Conservation (phyloP, 495 filamentous ascomycete species). For the Penicillium ucsense region DNA sequence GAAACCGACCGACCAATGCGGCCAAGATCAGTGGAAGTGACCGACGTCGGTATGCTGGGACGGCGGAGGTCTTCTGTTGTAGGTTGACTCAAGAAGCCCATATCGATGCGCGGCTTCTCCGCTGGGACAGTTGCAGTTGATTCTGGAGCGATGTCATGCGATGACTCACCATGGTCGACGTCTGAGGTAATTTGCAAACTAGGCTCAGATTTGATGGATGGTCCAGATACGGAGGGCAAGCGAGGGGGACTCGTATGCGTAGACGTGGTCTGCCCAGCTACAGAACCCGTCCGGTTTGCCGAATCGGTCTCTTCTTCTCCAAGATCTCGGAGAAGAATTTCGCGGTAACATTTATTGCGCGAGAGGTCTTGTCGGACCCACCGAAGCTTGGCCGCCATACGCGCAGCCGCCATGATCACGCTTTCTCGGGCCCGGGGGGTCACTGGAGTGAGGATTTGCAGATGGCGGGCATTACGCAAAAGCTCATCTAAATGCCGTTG, state of each 20-base stretch:
- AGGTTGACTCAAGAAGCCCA: slow-evolving; percentile 11
- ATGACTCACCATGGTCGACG: slow-evolving; percentile 12
- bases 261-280: slow-evolving; percentile 9
- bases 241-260: slow-evolving; percentile 4
- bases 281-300: slow-evolving; percentile 4
- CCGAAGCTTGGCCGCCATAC: slow-evolving; percentile 80
- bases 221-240: slow-evolving; percentile 14
- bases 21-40: slow-evolving; percentile 21
- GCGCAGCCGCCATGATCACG: slow-evolving; percentile 72
- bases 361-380: slow-evolving; percentile 92
- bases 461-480: slow-evolving; percentile 83
- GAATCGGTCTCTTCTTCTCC: slow-evolving; percentile 52
- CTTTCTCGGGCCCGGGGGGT: slow-evolving; percentile 78
- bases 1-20: slow-evolving; percentile 24
- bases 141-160: slow-evolving; percentile 10
- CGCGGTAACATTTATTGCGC: slow-evolving; percentile 82
- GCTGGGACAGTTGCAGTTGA: background rate
- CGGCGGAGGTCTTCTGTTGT: slow-evolving; percentile 21
- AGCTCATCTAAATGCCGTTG: slow-evolving; percentile 73
- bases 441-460: slow-evolving; percentile 81
- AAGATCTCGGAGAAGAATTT: slow-evolving; percentile 76
- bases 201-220: slow-evolving; percentile 11
- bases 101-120: slow-evolving; percentile 5
- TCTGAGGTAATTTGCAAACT: slow-evolving; percentile 10
- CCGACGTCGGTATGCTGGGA: slow-evolving; percentile 28